Evolutionary conservation across 2,329 filamentous ascomycete species (phyloP), one percentile per base, ranked within the genome.

Genomic region (Chalaropsis thielavioides): DNA sequence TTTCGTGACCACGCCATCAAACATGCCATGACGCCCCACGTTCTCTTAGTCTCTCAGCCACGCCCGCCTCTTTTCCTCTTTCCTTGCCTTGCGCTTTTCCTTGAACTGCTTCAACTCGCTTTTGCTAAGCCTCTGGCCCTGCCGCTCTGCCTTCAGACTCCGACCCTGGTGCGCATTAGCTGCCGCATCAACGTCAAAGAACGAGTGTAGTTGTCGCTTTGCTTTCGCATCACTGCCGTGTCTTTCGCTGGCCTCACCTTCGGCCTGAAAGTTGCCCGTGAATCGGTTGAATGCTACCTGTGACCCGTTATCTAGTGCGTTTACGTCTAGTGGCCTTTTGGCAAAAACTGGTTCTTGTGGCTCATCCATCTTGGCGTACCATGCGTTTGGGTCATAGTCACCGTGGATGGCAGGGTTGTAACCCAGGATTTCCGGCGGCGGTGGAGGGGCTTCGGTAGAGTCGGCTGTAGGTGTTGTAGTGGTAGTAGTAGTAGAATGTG

Each of bases 391-490:
- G 71, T 99, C 94, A 78, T 96, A 99, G 76, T 92, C 88, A 70
- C 94, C 94, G 74, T 99, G 94, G 58, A 99, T 92, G 27, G 90
- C 89, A 0, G 94, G 94, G 73, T 97, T 96, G 77, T 99, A 99
- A 68, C 92, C 91, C 1, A 71, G 68, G 1, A 70, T 66, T 15
- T 72, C 63, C 3, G 17, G 68, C 66, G 11, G 72, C 66, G 43
- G 71, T 68, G 49, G 71, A 67, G 17, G 70, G 2, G 49, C 51
- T 19, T 19, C 38, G 7, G 11, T 5, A 27, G 58, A 43, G 68
- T 69, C 38, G 70, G 68, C 69, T 35, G 71, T 46, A 3, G 67
- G 40, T 2, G 70, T 68, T 40, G 69, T 68, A 19, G 49, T 19
- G 11, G 73, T 67, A 27, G 72, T 67, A n/a, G 71, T 64, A 6